Conservation (phyloP, 139 green algal genomes). For the Auxenochlorella protothecoides region DNA sequence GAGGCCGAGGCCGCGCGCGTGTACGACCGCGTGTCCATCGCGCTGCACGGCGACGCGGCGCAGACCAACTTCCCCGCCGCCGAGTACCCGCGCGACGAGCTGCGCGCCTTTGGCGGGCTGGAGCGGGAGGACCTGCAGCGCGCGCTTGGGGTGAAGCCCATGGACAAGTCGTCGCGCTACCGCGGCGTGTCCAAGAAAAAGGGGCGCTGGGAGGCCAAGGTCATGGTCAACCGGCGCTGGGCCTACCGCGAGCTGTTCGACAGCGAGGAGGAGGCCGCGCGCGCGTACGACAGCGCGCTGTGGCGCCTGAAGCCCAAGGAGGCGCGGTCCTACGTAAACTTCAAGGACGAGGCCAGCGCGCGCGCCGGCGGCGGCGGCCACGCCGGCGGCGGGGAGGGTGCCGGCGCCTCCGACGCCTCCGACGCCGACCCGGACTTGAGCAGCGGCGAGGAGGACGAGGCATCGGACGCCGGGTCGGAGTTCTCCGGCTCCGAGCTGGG, state of each 20-base stretch:
- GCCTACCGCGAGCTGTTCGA: slow-evolving; percentile 63
- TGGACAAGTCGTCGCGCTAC: slow-evolving; percentile 58
- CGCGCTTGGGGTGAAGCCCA: slow-evolving; percentile 62
- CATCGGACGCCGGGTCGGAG: not conserved
- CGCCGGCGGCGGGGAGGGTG: not conserved
- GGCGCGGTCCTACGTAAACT: slow-evolving; percentile 55
- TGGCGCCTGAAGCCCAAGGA: slow-evolving; percentile 61
- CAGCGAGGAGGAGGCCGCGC: slow-evolving; percentile 45
- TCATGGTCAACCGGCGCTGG: slow-evolving; percentile 70
- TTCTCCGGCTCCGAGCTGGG: slow-evolving; percentile 11
- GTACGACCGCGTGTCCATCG: slow-evolving; percentile 54
- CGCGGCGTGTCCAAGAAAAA: slow-evolving; percentile 64
- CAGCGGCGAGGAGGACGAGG: slow-evolving; percentile 8
- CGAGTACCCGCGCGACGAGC: slow-evolving; percentile 28
- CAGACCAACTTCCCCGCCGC: slow-evolving; percentile 55
- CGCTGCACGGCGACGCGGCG: slow-evolving; percentile 41
- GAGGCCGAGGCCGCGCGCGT: slow-evolving; percentile 63
- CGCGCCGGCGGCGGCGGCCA: not conserved
- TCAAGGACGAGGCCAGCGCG: slow-evolving; percentile 40
- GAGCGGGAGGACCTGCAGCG: slow-evolving; percentile 57
- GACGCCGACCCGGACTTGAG: not conserved
- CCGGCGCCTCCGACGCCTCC: not conserved
- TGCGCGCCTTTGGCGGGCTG: slow-evolving; percentile 28
- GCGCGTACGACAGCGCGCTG: slow-evolving; percentile 41
- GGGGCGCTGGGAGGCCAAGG: slow-evolving; percentile 68